Conservation (phyloP, 108 stramenopile species). For the Cyclotella baltica region DNA sequence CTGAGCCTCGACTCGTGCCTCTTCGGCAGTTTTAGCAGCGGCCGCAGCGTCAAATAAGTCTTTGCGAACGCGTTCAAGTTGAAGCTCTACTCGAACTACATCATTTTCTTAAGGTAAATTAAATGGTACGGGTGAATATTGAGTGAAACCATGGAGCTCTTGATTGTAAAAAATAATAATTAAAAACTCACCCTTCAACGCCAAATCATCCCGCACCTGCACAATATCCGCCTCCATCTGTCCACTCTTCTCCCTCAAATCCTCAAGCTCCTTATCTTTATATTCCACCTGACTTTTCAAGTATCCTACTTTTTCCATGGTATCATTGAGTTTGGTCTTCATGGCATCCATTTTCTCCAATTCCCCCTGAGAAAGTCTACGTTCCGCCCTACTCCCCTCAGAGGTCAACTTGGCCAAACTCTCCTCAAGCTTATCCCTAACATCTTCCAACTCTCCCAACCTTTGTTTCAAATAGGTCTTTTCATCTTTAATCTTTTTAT, state of each 20-base stretch:
- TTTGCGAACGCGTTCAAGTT: constrained; percentile 48
- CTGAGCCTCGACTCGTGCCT: constrained; percentile 47
- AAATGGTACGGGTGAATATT: not conserved
- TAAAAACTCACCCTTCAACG: constrained; percentile 30
- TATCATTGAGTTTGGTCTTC: constrained; percentile 33
- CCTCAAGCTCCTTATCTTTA: constrained; percentile 42
- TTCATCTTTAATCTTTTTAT: constrained; percentile 38
- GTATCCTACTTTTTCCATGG: constrained; percentile 36
- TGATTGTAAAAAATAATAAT: not conserved
- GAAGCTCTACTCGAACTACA: constrained; percentile 41
- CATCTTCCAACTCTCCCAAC: constrained; percentile 39
- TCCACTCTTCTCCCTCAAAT: constrained; percentile 9
- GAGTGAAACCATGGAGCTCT: not conserved
- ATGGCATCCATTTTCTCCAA: constrained; percentile 22
- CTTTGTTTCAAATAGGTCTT: constrained; percentile 36
- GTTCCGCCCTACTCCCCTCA: not conserved
- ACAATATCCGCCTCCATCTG: constrained; percentile 43
- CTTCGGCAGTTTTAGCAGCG: constrained; percentile 47
- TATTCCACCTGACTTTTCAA: constrained; percentile 25
- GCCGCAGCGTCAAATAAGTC: constrained; percentile 50
- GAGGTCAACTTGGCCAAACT: constrained; percentile 21
- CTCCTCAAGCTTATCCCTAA: constrained; percentile 18
- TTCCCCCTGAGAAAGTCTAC: constrained; percentile 10
- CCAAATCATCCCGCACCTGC: constrained; percentile 36
- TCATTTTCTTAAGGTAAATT: constrained; percentile 36